Evolutionary conservation across 2,329 filamentous ascomycete species (phyloP).

Genomic region (Phialophora verrucosa): DNA sequence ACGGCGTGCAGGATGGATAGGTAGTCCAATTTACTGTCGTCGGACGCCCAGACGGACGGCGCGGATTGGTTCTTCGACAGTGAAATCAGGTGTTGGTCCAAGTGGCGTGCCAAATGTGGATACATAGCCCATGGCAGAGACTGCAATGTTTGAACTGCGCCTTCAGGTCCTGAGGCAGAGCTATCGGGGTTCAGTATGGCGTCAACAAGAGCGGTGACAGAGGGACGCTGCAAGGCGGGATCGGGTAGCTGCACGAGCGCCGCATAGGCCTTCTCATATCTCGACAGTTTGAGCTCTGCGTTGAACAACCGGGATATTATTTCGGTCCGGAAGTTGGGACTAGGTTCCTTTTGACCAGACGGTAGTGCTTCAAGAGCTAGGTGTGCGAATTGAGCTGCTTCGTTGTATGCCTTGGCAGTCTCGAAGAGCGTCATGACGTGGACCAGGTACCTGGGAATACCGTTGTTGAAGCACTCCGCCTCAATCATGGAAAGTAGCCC

Average conservation of each 20-base stretch:
- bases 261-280: constrained; percentile 82
- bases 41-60: constrained; percentile 46
- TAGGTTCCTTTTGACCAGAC: constrained; percentile 44
- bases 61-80: constrained; percentile 73
- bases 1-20: constrained; percentile 91
- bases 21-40: constrained; percentile 64
- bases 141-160: constrained; percentile 69
- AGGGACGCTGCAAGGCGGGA: constrained; percentile 71
- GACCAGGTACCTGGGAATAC: constrained; percentile 81
- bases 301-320: constrained; percentile 84
- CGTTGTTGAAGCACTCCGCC: constrained; percentile 69
- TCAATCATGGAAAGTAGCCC: constrained; percentile 78
- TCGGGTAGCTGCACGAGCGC: constrained; percentile 76
- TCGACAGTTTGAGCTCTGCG: constrained; percentile 76
- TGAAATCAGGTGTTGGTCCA: constrained; percentile 77
- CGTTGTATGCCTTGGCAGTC: constrained; percentile 74
- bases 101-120: constrained; percentile 73
- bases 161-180: constrained; percentile 38
- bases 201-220: constrained; percentile 69
- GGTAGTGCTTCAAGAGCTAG: constrained; percentile 70
- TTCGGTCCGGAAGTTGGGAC: constrained; percentile 62
- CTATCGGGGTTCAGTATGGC: constrained; percentile 46
- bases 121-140: constrained; percentile 69
- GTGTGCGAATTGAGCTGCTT: constrained; percentile 81
- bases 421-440: constrained; percentile 87